phyloP scores from a whole-genome alignment of 441 rosid species.

The Hypseocharis bilobata region DNA sequence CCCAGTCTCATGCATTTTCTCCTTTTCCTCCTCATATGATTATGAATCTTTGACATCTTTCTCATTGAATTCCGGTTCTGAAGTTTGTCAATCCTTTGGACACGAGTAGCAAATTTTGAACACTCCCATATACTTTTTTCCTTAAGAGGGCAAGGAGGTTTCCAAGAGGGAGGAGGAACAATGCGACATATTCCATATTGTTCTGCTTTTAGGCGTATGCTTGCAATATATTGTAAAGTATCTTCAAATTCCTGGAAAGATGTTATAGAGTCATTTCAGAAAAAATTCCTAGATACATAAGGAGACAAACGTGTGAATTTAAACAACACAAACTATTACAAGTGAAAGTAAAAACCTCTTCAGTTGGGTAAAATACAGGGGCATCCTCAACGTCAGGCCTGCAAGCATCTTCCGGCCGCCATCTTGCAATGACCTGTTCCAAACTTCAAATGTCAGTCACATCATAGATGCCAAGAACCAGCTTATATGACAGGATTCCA shows the following conservation, averaged over 20 bases:
- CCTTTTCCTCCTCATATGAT: slow-evolving; percentile 56
- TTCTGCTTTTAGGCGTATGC: slow-evolving; percentile 77
- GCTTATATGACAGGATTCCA: neutral
- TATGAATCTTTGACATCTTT: slow-evolving; percentile 48
- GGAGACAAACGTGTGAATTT: neutral
- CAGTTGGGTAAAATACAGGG: slow-evolving; percentile 87
- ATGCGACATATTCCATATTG: slow-evolving; percentile 93
- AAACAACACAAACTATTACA: slow-evolving; percentile 20
- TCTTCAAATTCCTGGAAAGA: slow-evolving; percentile 83
- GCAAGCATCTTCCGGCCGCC: slow-evolving; percentile 63
- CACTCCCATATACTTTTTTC: slow-evolving; percentile 70
- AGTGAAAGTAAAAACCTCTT: slow-evolving; percentile 55
- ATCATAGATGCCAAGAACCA: slow-evolving; percentile 18
- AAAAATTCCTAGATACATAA: neutral
- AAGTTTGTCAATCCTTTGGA: slow-evolving; percentile 94
- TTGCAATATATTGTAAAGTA: slow-evolving; percentile 72
- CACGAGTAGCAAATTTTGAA: slow-evolving; percentile 77
- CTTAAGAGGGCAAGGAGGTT: slow-evolving; percentile 85
- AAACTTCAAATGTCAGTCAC: slow-evolving; percentile 20
- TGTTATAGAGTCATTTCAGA: slow-evolving; percentile 20
- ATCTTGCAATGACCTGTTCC: slow-evolving; percentile 67
- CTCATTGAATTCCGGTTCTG: slow-evolving; percentile 80
- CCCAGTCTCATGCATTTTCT: slow-evolving; percentile 67
- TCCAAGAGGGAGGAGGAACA: slow-evolving; percentile 96
- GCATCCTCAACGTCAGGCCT: slow-evolving; percentile 74